Evolutionary conservation across 805 yeast species (phyloP).

Genomic region (Isabelozyma pseudorhagii): DNA sequence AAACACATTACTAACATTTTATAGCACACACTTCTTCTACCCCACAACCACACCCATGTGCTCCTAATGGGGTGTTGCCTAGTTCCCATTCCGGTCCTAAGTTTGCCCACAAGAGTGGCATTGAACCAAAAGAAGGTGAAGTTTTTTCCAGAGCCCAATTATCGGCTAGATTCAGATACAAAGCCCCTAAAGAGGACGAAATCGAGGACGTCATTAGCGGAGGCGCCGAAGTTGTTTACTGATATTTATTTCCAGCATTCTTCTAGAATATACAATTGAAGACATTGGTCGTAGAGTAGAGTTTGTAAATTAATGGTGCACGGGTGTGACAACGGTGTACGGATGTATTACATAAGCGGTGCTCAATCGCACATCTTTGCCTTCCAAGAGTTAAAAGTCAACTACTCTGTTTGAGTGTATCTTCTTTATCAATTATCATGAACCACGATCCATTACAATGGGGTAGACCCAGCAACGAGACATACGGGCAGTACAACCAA

Average conservation of each 20-base stretch:
- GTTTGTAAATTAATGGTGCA: background rate
- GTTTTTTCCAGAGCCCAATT: slow-evolving; percentile 58
- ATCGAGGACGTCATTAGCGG: slow-evolving; percentile 77
- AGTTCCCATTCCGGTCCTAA: slow-evolving; percentile 11
- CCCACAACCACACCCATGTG: slow-evolving; percentile 37
- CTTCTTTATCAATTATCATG: slow-evolving; percentile 42
- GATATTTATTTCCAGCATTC: background rate
- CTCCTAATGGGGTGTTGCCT: slow-evolving; percentile 45
- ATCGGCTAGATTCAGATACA: slow-evolving; percentile 72
- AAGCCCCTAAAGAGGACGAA: slow-evolving; percentile 60
- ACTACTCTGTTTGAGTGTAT: too few relatives aligned
- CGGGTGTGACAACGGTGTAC: background rate
- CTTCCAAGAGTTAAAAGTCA: background rate
- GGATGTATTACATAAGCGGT: background rate
- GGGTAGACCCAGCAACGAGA: slow-evolving; percentile 89
- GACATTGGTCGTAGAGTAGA: background rate
- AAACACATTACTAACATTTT: slow-evolving; percentile 3
- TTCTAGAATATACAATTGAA: background rate
- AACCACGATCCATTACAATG: slow-evolving; percentile 92
- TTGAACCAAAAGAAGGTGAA: slow-evolving; percentile 41
- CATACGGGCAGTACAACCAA: slow-evolving; percentile 78
- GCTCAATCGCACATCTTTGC: background rate
- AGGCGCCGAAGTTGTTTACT: slow-evolving; percentile 66
- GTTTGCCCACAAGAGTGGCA: slow-evolving; percentile 28
- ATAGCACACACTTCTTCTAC: slow-evolving; percentile 14